A percentile compares a stretch with the other conserved stretches of the same genome.
Evolutionary conservation across 345 rosid genomes (phyloP).

Genomic region (Clausena lansium): DNA sequence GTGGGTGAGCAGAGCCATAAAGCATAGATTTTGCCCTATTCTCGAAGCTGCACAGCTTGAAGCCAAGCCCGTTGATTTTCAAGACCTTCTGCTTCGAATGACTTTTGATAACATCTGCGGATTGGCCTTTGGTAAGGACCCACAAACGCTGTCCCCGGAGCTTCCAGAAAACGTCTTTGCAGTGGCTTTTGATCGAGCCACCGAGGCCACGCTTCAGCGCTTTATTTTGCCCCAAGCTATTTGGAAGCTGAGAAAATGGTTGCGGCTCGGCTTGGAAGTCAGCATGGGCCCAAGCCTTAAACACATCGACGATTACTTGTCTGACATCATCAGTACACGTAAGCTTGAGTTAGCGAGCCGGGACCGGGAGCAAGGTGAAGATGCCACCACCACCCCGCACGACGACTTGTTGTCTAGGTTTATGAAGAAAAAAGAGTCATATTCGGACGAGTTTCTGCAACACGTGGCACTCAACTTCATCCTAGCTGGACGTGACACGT

Average conservation of each 20-base stretch:
- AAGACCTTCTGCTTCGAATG: slow-evolving; percentile 65
- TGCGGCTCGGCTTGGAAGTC: slow-evolving; percentile 64
- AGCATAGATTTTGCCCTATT: slow-evolving; percentile 56
- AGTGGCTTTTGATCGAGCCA: slow-evolving; percentile 68
- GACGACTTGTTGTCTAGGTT: slow-evolving; percentile 76
- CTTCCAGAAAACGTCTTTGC: slow-evolving; percentile 65
- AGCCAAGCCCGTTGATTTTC: slow-evolving; percentile 58
- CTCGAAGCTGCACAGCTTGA: slow-evolving; percentile 49
- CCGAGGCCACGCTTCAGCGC: slow-evolving; percentile 69
- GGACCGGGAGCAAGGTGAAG: slow-evolving; percentile 30
- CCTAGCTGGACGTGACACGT: slow-evolving; percentile 85
- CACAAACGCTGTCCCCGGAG: slow-evolving; percentile 47
- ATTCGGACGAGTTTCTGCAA: slow-evolving; percentile 58
- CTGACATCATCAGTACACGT: slow-evolving; percentile 60
- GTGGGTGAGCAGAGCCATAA: slow-evolving; percentile 74
- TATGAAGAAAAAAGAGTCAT: slow-evolving; percentile 67
- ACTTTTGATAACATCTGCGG: slow-evolving; percentile 86
- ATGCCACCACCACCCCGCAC: slow-evolving; percentile 18
- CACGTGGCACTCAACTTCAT: slow-evolving; percentile 74
- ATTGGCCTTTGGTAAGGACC: slow-evolving; percentile 74
- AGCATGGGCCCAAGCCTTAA: slow-evolving; percentile 54
- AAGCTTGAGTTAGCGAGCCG: slow-evolving; percentile 46
- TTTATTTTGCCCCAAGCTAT: slow-evolving; percentile 60
- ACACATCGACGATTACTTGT: slow-evolving; percentile 51
- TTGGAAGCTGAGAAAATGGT: slow-evolving; percentile 64